A percentile compares a stretch with the other conserved stretches of the same genome.
Evolutionary conservation across 148 eudicot genomes (phyloP).

Genomic region (Rhododendron vialii): DNA sequence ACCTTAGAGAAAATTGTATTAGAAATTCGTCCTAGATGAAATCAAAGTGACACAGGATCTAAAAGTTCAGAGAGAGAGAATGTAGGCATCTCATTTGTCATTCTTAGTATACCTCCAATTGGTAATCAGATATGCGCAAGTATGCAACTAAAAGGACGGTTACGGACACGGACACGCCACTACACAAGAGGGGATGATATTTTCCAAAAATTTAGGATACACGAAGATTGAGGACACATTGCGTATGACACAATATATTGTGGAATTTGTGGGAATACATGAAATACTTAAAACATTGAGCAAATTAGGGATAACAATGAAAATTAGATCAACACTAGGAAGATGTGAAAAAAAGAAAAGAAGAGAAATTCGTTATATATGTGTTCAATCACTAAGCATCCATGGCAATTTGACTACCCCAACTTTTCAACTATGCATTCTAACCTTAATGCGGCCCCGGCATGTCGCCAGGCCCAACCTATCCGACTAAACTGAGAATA

Average conservation of each 20-base stretch:
- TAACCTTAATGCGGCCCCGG: background rate
- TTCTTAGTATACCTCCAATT: background rate
- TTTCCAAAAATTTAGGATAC: background rate
- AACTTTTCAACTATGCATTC: background rate
- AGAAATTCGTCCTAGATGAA: background rate
- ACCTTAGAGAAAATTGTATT: background rate
- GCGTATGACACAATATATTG: background rate
- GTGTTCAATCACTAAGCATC: background rate
- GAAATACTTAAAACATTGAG: background rate
- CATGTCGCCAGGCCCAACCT: background rate
- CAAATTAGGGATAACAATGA: background rate
- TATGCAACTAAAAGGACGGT: background rate
- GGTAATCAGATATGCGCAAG: background rate
- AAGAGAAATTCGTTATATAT: background rate
- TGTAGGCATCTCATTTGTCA: background rate
- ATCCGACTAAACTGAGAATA: background rate
- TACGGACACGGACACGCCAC: background rate
- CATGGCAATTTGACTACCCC: background rate
- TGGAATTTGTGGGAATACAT: background rate
- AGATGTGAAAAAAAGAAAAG: background rate
- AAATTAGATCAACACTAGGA: background rate
- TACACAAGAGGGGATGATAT: background rate
- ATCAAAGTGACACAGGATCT: background rate
- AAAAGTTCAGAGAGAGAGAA: background rate
- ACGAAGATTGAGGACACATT: background rate